Base-by-base conservation (phyloP, 345 rosid species). In the Chamaenerion angustifolium region DNA sequence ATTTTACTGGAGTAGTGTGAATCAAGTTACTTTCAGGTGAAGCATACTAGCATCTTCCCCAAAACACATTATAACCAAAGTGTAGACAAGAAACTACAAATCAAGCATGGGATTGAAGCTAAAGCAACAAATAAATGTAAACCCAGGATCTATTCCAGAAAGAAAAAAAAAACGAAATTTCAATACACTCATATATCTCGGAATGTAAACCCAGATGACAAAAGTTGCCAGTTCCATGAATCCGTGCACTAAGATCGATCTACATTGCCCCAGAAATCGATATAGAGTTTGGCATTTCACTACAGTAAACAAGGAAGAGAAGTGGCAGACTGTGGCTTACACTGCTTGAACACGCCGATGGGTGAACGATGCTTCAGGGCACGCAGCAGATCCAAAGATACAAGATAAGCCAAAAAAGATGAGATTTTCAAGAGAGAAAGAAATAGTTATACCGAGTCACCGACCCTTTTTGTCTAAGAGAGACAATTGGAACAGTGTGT, bases 361-460 rank as follows among this genome's bases (percentile, higher is more conserved):
- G 42, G 10, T 9, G 16, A 19, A 12, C 2, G 49, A 17, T 49
- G 58, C 54, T 53, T 54, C 27, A 16, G 12, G 18, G 46, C 44
- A 13, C 56, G 51, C 37, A n/a, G 25, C 41, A 52, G 52, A 60
- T 60, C 64, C 47, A 10, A 52, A 9, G 63, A 35, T 47, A 18
- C 4, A 10, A 49, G 12, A 17, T 14, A 25, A 16, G 15, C 5
- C 11, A 31, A 31, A 31, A 31, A 31, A 31, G 1, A 31, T 35
- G 52, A 51, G 15, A 13, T 25, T 31, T 1, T 6, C 44, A 31
- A 46, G 59, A 13, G 35, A 46, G 15, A 31, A 37, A 18, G 0
- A 49, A 50, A 27, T 12, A 31, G 25, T 50, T 42, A 35, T n/a
- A n/a, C n/a, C n/a, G n/a, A n/a, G n/a, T n/a, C 54, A 35, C 42